Evolutionary conservation across 2,329 filamentous ascomycete genomes (phyloP).

Genomic region (Beauveria brongniartii): DNA sequence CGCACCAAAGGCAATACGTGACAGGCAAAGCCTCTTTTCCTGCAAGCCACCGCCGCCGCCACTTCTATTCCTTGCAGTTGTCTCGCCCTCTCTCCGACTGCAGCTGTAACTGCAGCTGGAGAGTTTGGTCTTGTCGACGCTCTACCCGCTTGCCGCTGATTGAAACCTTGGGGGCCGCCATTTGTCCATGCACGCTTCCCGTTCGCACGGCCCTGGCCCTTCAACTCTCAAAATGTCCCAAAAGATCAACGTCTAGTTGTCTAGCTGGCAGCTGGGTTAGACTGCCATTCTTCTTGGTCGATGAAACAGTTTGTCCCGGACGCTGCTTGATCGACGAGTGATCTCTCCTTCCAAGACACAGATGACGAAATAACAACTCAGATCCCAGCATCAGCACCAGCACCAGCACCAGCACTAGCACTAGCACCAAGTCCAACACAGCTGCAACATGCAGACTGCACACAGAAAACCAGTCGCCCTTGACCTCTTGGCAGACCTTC

Average conservation of each 20-base stretch:
- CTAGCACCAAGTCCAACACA: neutral
- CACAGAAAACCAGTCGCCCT: neutral
- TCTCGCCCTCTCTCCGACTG: neutral
- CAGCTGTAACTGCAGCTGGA: neutral
- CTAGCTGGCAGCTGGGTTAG: no score
- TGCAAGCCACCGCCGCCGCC: slow-evolving; percentile 2
- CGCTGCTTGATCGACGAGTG: neutral
- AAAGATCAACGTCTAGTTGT: no score
- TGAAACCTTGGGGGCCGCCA: no score
- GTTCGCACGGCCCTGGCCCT: no score
- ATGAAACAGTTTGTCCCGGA: neutral
- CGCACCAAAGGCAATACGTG: neutral
- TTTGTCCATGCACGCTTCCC: no score
- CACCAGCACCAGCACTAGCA: neutral
- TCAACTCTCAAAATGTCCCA: no score
- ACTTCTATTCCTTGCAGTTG: neutral
- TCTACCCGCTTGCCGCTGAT: no score
- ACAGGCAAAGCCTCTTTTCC: neutral
- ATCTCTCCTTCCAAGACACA: neutral
- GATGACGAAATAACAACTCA: neutral
- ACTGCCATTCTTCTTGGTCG: neutral
- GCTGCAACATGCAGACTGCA: neutral
- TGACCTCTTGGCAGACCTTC: neutral
- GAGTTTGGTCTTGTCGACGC: no score
- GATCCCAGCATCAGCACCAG: neutral